Conservation (phyloP, 805 yeast species). For the Wickerhamiella sergipiensis region DNA sequence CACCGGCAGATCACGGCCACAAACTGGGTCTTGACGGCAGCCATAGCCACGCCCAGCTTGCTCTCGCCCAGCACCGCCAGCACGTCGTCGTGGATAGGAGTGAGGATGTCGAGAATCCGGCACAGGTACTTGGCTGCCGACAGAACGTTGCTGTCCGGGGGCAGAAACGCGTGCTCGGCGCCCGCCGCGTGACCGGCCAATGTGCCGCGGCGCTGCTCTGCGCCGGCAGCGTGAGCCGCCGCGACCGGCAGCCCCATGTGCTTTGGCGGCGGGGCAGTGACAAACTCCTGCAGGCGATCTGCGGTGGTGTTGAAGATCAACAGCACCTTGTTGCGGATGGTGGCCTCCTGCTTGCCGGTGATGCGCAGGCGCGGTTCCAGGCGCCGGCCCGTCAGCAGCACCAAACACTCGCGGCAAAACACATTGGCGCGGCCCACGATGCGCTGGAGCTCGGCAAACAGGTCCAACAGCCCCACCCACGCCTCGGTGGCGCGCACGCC, state of each 20-base stretch:
- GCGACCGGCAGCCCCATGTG: slow-evolving; percentile 10
- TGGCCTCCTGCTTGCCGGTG: slow-evolving; percentile 4
- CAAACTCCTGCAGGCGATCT: slow-evolving; percentile 5
- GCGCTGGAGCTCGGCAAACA: slow-evolving; percentile 9
- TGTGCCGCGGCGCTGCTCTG: not conserved
- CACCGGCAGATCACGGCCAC: slow-evolving; percentile 36
- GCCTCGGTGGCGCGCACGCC: slow-evolving; percentile 7
- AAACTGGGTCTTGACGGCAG: slow-evolving; percentile 28
- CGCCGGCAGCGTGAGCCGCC: slow-evolving; percentile 3
- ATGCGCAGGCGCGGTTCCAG: slow-evolving; percentile 2
- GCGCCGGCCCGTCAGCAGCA: slow-evolving; percentile 7
- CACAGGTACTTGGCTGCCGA: slow-evolving; percentile 42
- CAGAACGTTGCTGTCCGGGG: slow-evolving; percentile 51
- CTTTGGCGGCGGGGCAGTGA: slow-evolving; percentile 5
- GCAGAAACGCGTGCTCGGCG: slow-evolving; percentile 40
- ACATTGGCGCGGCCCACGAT: slow-evolving; percentile 9
- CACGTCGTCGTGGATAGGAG: slow-evolving; percentile 30
- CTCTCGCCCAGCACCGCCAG: slow-evolving; percentile 13
- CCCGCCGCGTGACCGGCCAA: not conserved
- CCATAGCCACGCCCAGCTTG: slow-evolving; percentile 6
- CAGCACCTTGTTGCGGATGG: slow-evolving; percentile 1
- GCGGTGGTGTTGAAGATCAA: slow-evolving; percentile 1
- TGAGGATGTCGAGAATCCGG: slow-evolving; percentile 31
- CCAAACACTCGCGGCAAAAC: slow-evolving; percentile 16
- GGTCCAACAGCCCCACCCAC: slow-evolving; percentile 10